phyloP scores from a whole-genome alignment of 768 basidiomycete genomes.

The Collybia mongolica region DNA sequence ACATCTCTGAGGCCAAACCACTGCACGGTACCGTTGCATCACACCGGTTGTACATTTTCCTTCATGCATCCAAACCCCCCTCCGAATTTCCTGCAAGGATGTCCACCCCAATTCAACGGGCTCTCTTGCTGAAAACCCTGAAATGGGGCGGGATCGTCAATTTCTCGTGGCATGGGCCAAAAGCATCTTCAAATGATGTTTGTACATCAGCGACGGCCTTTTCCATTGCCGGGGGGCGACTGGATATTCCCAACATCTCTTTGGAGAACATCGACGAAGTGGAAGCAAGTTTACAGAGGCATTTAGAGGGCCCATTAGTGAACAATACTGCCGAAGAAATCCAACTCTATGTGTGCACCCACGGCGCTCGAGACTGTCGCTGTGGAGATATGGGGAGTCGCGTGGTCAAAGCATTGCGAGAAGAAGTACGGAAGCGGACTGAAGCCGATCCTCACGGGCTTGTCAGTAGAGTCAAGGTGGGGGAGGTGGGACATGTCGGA shows the following conservation, averaged over 20 bases:
- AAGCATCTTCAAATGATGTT: background rate
- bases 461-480: conserved; percentile 40
- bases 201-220: conserved; percentile 50
- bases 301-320: conserved; percentile 16
- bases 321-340: conserved; percentile 21
- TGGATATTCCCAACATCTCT: conserved; percentile 49
- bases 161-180: conserved; percentile 48
- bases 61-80: conserved; percentile 51
- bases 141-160: conserved; percentile 60
- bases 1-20: background rate
- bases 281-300: conserved; percentile 31
- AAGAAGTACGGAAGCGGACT: conserved; percentile 45
- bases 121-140: conserved; percentile 40
- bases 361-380: conserved; percentile 75
- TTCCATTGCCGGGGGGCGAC: conserved; percentile 40
- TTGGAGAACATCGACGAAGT: conserved; percentile 51
- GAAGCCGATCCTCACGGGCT: conserved; percentile 22
- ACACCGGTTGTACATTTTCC: conserved; percentile 55
- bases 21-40: conserved; percentile 51
- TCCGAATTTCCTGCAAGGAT: conserved; percentile 44
- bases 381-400: conserved; percentile 66
- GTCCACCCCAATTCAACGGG: conserved; percentile 48
- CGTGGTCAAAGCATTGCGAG: conserved; percentile 51
- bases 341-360: conserved; percentile 74
- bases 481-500: conserved; percentile 77